Conservation (phyloP, 1,139 yeast genomes). For the Insectozyma bohioensis region DNA sequence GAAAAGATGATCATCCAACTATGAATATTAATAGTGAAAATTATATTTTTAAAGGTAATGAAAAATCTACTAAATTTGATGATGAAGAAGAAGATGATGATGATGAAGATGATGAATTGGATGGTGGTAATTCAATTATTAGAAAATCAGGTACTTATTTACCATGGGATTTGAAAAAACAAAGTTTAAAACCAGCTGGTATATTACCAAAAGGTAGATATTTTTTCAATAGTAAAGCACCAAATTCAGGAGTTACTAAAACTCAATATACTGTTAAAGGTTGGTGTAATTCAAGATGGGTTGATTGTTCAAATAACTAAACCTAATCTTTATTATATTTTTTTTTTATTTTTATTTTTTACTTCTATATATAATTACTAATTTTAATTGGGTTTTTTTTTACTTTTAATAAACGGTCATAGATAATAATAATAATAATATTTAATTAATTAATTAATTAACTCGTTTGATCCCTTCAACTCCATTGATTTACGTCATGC, state of each 20-base stretch:
- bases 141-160: slow-evolving; percentile 28
- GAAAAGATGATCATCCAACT: slow-evolving; percentile 37
- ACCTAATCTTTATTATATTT: no score
- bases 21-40: slow-evolving; percentile 22
- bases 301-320: slow-evolving; percentile 12
- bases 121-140: slow-evolving; percentile 12
- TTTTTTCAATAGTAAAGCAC: slow-evolving; percentile 33
- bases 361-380: slow-evolving; percentile 1
- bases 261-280: slow-evolving; percentile 54
- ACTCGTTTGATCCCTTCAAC: no score
- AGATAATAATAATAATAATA: no score
- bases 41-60: no score
- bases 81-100: slow-evolving; percentile 15
- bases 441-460: no score
- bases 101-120: slow-evolving; percentile 4
- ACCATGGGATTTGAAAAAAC: slow-evolving; percentile 38
- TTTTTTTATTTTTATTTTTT: slow-evolving; percentile 2
- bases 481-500: no score
- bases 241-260: slow-evolving; percentile 38
- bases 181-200: slow-evolving; percentile 39
- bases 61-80: no score
- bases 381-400: slow-evolving; percentile 3
- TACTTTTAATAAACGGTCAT: no score
- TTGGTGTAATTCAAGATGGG: slow-evolving; percentile 54
- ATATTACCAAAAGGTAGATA: slow-evolving; percentile 22